phyloP scores from a whole-genome alignment of 768 basidiomycete genomes.

The Pleurotus tuoliensis region DNA sequence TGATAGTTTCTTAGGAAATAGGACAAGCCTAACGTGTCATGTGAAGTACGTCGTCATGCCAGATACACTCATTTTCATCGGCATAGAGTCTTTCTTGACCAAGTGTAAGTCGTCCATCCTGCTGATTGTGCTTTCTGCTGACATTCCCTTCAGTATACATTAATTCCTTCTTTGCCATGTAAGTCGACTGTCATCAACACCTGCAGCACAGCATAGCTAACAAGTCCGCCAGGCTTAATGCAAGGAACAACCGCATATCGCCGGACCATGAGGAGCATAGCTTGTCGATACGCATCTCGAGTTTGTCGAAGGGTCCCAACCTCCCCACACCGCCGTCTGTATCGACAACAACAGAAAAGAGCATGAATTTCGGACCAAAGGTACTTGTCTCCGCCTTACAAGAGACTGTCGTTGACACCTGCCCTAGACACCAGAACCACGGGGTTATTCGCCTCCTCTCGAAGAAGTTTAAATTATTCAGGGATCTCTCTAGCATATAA shows the following conservation, averaged over 20 bases:
- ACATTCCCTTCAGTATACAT: constrained; percentile 34
- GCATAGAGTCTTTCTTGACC: constrained; percentile 38
- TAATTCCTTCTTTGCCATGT: constrained; percentile 34
- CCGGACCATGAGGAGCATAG: constrained; percentile 3
- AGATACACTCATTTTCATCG: constrained; percentile 39
- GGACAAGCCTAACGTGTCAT: neutral
- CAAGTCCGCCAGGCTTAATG: constrained; percentile 2
- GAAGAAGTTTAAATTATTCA: constrained; percentile 2
- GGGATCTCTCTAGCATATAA: neutral
- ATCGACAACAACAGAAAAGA: constrained; percentile 6
- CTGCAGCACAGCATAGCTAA: too few relatives aligned
- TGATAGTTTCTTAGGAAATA: neutral
- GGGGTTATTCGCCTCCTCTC: neutral
- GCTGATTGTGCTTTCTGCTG: neutral
- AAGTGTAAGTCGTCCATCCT: constrained; percentile 28
- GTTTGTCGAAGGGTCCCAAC: neutral
- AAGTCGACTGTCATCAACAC: neutral
- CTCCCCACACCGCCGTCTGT: constrained; percentile 2
- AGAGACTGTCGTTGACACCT: too few relatives aligned
- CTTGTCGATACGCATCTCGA: constrained; percentile 5
- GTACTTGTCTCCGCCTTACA: neutral
- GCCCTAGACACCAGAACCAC: neutral
- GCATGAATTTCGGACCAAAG: constrained; percentile 3
- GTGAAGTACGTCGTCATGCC: constrained; percentile 39
- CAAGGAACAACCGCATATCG: neutral